These are phyloP conservation scores for Sanguinoderma infundibulare DNA, from an alignment of 1,284 basidiomycete species.

Conservation along the genomic window DNA sequence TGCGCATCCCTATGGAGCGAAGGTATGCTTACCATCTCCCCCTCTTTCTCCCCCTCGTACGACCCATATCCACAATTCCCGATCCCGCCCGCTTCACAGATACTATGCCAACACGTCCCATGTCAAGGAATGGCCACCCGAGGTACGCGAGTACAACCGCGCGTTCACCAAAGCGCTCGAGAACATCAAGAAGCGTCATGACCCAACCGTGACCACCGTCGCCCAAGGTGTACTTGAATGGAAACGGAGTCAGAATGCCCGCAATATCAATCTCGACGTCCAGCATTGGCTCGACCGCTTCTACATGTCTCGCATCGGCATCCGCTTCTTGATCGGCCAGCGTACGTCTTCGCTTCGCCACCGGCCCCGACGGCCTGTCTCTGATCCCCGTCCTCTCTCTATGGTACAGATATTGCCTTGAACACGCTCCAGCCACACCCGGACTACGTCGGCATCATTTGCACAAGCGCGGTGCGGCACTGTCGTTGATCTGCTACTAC, in stretches of 20 bases:
- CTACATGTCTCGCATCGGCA: slow-evolving; percentile 97
- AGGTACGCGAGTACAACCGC: slow-evolving; percentile 93
- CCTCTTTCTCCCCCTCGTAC: not conserved
- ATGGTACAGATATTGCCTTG: slow-evolving; percentile 80
- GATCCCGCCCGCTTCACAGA: slow-evolving; percentile 45
- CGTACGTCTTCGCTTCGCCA: slow-evolving; percentile 52
- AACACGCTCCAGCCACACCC: slow-evolving; percentile 89
- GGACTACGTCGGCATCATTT: slow-evolving; percentile 98
- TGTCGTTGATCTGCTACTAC: slow-evolving; percentile 18
- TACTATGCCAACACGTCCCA: slow-evolving; percentile 82
- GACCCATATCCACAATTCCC: slow-evolving; percentile 3
- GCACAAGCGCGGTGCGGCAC: slow-evolving; percentile 88
- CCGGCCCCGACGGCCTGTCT: slow-evolving; percentile 1
- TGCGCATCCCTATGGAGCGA: slow-evolving; percentile 76
- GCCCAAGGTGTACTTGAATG: slow-evolving; percentile 89
- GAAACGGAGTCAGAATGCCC: slow-evolving; percentile 66
- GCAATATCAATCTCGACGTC: slow-evolving; percentile 84
- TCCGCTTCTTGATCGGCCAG: slow-evolving; percentile 94
- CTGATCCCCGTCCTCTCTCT: not conserved
- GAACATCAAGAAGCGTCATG: slow-evolving; percentile 92
- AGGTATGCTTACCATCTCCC: slow-evolving; percentile 46
- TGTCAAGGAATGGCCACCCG: slow-evolving; percentile 83
- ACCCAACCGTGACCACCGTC: slow-evolving; percentile 97
- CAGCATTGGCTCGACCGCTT: slow-evolving; percentile 97
- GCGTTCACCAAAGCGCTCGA: slow-evolving; percentile 89